Percentiles rank a stretch among this genome's conserved stretches.
These are phyloP conservation scores for Clonostachys solani DNA, from an alignment of 2,329 filamentous ascomycete species.

Conservation along the genomic window DNA sequence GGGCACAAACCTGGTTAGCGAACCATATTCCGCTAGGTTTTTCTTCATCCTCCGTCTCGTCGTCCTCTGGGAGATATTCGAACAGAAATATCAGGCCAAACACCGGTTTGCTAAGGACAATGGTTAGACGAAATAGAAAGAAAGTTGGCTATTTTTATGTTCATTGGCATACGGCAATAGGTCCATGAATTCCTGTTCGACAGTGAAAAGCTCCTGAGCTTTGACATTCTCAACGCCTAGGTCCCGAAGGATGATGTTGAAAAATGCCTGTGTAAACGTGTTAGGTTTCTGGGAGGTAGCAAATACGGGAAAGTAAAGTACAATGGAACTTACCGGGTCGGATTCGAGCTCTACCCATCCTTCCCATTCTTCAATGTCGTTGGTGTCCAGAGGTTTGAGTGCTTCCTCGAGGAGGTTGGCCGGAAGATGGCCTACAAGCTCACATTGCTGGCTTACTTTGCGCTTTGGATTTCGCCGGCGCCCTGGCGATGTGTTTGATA, in stretches of 20 bases:
- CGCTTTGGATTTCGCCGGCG: slow-evolving; percentile 35
- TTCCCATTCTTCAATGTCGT: slow-evolving; percentile 58
- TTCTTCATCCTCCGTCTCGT: slow-evolving; percentile 49
- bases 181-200: slow-evolving; percentile 64
- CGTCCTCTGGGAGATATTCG: slow-evolving; percentile 55
- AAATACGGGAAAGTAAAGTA: no score
- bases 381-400: slow-evolving; percentile 38
- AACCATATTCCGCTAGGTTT: slow-evolving; percentile 73
- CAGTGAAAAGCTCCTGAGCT: slow-evolving; percentile 69
- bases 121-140: not conserved
- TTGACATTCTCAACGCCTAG: slow-evolving; percentile 72
- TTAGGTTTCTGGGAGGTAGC: not conserved
- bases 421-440: slow-evolving; percentile 7
- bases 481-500: no score
- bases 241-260: slow-evolving; percentile 78
- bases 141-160: not conserved
- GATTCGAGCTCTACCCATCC: slow-evolving; percentile 86
- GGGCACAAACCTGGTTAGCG: slow-evolving; percentile 68
- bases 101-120: slow-evolving; percentile 49
- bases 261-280: slow-evolving; percentile 58
- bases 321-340: slow-evolving; percentile 63
- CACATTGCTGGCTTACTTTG: slow-evolving; percentile 27
- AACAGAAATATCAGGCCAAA: slow-evolving; percentile 90
- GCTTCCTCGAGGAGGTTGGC: slow-evolving; percentile 31
- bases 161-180: slow-evolving; percentile 50